Base-by-base conservation (phyloP, 768 basidiomycete species). In the Lactifluus rugatus region DNA sequence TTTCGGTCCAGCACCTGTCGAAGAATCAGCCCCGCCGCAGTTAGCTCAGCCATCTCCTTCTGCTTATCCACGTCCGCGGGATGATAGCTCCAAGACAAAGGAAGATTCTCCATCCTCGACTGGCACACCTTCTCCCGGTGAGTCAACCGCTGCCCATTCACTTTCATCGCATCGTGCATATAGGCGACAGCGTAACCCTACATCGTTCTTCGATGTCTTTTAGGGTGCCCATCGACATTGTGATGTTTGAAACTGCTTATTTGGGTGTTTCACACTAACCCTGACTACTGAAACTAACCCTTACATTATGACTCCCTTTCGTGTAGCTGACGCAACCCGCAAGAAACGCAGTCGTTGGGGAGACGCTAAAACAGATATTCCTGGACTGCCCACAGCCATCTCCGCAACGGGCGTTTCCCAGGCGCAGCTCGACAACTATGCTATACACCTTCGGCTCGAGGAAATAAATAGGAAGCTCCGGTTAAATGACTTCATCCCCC, bases 341-440 rank as follows among this genome's bases (percentile, higher is more conserved):
- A 98, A 98, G 76, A 84, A 95, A 62, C 88, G 92, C 65, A 96
- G 93, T 68, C 89, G 96, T 57, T 99, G 94, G 94, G 96, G 96
- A 64, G 95, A 96, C 66, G 89, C 83, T 59, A 90, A 90, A 71
- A 82, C 86, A 51, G 88, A 94, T 65, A 87, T 93, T 50, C 90
- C 93, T 55, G 94, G 93, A 56, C 73, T 97, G 54, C 96, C 96
- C 5, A 95, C 93, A 45, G 93, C 93, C 47, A 94, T 99, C 63
- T 87, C 85, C 64, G 87, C 89, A 45, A 85, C 88, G 47, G 93
- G 95, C 60, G 93, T 99, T 52, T 93, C 93, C 23, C 92, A 93
- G 69, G 85, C 87, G 52, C 94, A 98, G 71, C 85, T 99, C 54
- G 95, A 98, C 73, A 94, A 93, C 68, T 99, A 99, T 72, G 95